Conservation (phyloP, 2,329 filamentous ascomycete species). For the Colletotrichum musicola region DNA sequence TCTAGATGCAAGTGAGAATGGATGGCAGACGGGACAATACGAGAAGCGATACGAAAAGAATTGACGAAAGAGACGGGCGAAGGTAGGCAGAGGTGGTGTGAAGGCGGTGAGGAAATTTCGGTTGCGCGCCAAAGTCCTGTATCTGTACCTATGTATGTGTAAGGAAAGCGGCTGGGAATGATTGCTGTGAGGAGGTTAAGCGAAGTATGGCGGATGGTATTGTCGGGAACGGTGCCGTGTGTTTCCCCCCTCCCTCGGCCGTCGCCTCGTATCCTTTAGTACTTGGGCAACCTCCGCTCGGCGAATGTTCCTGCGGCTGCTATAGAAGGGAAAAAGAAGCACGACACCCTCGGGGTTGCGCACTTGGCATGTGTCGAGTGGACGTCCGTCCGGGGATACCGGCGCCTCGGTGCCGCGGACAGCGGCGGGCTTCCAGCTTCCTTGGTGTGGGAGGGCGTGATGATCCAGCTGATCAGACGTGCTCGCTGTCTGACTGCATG, state of each 20-base stretch:
- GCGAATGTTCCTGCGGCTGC: background rate
- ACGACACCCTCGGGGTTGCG: background rate
- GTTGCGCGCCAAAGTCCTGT: background rate
- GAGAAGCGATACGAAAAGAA: slow-evolving; percentile 5
- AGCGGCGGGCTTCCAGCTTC: slow-evolving; percentile 4
- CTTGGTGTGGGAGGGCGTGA: background rate
- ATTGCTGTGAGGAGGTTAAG: slow-evolving; percentile 12
- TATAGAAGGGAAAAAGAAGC: background rate
- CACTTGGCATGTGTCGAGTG: slow-evolving; percentile 12
- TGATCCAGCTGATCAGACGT: background rate
- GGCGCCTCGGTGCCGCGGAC: slow-evolving; percentile 12
- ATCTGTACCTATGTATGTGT: background rate
- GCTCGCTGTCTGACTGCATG: background rate
- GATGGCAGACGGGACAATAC: background rate
- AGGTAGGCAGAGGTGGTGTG: slow-evolving; percentile 31
- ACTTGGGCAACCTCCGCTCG: background rate
- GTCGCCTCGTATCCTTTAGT: background rate
- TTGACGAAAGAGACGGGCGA: background rate
- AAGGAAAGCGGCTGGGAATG: background rate
- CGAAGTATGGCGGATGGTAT: slow-evolving; percentile 10
- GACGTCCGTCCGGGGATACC: slow-evolving; percentile 13
- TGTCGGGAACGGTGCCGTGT: slow-evolving; percentile 17
- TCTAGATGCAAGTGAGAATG: slow-evolving; percentile 3
- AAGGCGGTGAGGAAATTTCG: slow-evolving; percentile 22
- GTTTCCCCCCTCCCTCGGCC: slow-evolving; percentile 1